Conservation (phyloP, 1,139 yeast species). For the Hansenula sp. region DNA sequence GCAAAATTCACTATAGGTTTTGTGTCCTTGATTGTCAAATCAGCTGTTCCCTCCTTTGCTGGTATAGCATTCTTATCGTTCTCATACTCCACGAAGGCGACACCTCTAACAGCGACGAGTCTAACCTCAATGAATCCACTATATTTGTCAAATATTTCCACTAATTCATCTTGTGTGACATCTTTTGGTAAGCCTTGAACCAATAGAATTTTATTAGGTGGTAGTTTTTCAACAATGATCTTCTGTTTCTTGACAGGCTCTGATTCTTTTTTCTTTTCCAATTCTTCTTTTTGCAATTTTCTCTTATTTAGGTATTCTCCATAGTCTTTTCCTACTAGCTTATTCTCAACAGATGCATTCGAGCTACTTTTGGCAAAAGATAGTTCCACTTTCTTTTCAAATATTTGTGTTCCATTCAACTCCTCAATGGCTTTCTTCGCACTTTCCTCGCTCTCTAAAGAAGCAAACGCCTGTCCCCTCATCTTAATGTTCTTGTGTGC, state of each 20-base stretch:
- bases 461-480: slow-evolving; percentile 87
- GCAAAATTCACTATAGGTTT: slow-evolving; percentile 45
- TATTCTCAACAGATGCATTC: slow-evolving; percentile 17
- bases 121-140: slow-evolving; percentile 66
- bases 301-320: slow-evolving; percentile 13
- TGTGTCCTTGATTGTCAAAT: slow-evolving; percentile 31
- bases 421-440: slow-evolving; percentile 49
- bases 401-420: slow-evolving; percentile 41
- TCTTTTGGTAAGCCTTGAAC: slow-evolving; percentile 59
- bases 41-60: slow-evolving; percentile 37
- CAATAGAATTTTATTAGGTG: slow-evolving; percentile 70
- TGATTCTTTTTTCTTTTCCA: slow-evolving; percentile 20
- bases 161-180: slow-evolving; percentile 39
- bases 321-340: slow-evolving; percentile 13
- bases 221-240: slow-evolving; percentile 36
- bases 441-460: slow-evolving; percentile 41
- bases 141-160: slow-evolving; percentile 41
- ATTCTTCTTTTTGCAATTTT: slow-evolving; percentile 20
- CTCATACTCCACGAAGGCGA: slow-evolving; percentile 82
- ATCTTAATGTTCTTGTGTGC: slow-evolving; percentile 60
- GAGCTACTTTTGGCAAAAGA: slow-evolving; percentile 36
- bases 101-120: slow-evolving; percentile 58
- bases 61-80: slow-evolving; percentile 44
- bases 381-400: slow-evolving; percentile 51
- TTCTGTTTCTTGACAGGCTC: slow-evolving; percentile 21